Base-by-base conservation (phyloP, 2,329 filamentous ascomycete genomes). In the Purpureocillium takamizusanense region DNA sequence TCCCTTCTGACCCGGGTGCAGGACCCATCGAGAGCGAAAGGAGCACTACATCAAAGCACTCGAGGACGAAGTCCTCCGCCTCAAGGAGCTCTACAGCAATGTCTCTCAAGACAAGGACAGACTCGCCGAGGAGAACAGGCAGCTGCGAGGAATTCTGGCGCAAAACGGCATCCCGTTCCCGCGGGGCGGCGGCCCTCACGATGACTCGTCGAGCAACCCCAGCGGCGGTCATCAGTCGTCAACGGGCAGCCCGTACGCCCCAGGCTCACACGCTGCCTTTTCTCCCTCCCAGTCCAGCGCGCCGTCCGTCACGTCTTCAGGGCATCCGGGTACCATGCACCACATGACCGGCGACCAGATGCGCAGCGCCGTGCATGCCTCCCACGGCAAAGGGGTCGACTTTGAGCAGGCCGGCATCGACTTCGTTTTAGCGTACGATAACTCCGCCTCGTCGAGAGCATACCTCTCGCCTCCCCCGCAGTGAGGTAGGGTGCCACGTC, bases 1-100 rank as follows among this genome's bases (percentile, higher is more conserved):
- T 16, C 7, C 28, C 25, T n/a, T 27, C 37, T 41, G 35, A 41
- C 31, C 23, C 16, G 28, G 36, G 13, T 33, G 6, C 29, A 95
- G 92, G 56, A 97, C 92, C 14, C 92, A 98, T 62, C 87, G 92
- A 40, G 92, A 97, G 65, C 80, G 92, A 49, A 97, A 97, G 60
- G 92, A 97, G 63, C 75, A 88, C 51, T 97, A 97, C 60, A 94
- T 95, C 67, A 94, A 94, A 60, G 80, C 85, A 10, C 76, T 97
- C 13, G 92, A 98, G 61, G 82, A 90, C 54, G 88, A 97, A 62
- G 84, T 97, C 5, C 71, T 94, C 15, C 81, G 87, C 35, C 70
- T 97, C 32, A 92, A 94, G 57, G 88, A 95, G 56, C 74, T 83
- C n/a, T 90, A 81, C 54, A 80, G 79, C 52, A 79, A 75, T 36